Conservation (phyloP, 345 rosid genomes). For the Corchorus olitorius region DNA sequence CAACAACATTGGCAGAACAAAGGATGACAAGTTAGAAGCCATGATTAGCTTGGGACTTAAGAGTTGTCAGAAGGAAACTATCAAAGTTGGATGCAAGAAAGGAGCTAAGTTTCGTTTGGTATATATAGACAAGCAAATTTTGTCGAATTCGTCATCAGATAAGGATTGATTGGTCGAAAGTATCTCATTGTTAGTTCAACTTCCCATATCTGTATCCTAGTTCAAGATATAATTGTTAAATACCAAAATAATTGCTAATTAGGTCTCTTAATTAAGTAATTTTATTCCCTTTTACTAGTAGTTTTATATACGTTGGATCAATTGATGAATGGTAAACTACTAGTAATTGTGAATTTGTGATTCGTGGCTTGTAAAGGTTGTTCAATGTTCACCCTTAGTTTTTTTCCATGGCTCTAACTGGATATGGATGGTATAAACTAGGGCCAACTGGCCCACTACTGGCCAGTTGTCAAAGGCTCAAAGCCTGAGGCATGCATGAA, state of each 20-base stretch:
- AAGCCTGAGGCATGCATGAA: too few species aligned
- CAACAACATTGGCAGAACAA: not conserved
- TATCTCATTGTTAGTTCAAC: not conserved
- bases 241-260: not conserved
- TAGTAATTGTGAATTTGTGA: too few species aligned
- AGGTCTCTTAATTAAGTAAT: not conserved
- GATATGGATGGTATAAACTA: too few species aligned
- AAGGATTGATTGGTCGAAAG: not conserved
- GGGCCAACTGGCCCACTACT: too few species aligned
- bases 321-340: too few species aligned
- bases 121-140: not conserved
- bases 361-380: too few species aligned
- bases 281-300: too few species aligned
- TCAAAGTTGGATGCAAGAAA: not conserved
- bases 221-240: not conserved
- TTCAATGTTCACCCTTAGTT: too few species aligned
- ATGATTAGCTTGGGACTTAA: not conserved
- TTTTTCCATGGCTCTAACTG: too few species aligned
- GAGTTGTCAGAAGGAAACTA: too few species aligned
- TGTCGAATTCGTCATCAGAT: not conserved
- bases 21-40: conserved; percentile 3
- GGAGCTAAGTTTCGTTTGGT: not conserved
- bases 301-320: too few species aligned
- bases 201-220: not conserved
- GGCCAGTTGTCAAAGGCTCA: too few species aligned